Evolutionary conservation across 164 flowering plant genomes (phyloP).

Genomic region (Sextonia rubra): DNA sequence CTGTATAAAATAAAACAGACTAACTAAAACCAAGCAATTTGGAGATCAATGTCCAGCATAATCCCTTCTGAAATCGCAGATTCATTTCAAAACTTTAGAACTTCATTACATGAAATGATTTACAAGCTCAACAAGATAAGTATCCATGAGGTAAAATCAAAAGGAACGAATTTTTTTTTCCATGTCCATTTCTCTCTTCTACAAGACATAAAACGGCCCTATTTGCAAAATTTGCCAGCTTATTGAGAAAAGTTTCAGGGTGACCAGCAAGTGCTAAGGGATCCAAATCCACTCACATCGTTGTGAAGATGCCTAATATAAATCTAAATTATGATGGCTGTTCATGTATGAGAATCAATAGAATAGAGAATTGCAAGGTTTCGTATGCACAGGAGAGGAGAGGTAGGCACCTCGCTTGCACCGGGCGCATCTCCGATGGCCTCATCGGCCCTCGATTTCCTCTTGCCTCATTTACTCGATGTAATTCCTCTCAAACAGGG

Average conservation of each 20-base stretch:
- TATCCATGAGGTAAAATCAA: background rate
- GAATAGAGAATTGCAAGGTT: slow-evolving; percentile 25
- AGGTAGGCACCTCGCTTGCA: slow-evolving; percentile 8
- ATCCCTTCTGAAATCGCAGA: background rate
- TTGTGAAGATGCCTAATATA: slow-evolving; percentile 11
- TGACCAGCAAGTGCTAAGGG: slow-evolving; percentile 5
- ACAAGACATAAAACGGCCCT: slow-evolving; percentile 13
- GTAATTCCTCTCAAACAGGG: background rate
- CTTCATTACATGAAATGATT: background rate
- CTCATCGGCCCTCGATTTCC: background rate
- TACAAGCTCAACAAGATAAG: slow-evolving; percentile 1
- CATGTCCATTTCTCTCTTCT: background rate
- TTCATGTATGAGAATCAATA: slow-evolving; percentile 32
- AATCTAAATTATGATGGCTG: slow-evolving; percentile 28
- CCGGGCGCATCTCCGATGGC: background rate
- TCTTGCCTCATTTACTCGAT: background rate
- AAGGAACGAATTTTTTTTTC: background rate
- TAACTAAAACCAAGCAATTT: background rate
- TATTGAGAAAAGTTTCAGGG: slow-evolving; percentile 15
- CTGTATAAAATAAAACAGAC: background rate
- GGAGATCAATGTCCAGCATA: background rate
- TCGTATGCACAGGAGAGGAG: slow-evolving; percentile 30
- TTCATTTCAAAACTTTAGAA: background rate
- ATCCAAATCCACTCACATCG: slow-evolving; percentile 6
- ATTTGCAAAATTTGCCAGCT: slow-evolving; percentile 12